These are phyloP conservation scores for Rhododendron ferrugineum DNA, from an alignment of 148 eudicot genomes.

Conservation along the genomic window DNA sequence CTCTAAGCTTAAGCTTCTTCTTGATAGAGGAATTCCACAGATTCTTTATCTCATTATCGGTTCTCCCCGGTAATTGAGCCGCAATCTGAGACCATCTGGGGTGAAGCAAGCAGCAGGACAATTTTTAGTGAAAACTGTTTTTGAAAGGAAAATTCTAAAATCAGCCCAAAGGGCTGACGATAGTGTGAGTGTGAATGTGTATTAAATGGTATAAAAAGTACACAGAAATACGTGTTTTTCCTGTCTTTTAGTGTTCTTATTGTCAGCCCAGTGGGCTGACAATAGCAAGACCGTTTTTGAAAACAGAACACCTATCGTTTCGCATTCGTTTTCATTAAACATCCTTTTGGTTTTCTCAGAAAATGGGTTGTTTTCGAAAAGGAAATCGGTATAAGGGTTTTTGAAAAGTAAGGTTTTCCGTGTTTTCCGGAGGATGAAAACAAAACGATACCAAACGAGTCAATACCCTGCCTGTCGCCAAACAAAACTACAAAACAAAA, in stretches of 20 bases:
- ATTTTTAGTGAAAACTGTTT: neutral
- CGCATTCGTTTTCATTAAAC: neutral
- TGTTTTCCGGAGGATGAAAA: neutral
- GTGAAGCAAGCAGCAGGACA: neutral
- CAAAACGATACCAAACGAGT: neutral
- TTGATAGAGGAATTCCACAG: conserved; percentile 88
- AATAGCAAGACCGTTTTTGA: too few species aligned
- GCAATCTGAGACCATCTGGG: conserved; percentile 96
- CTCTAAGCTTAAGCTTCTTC: conserved; percentile 79
- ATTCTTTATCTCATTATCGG: conserved; percentile 89
- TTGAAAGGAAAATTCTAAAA: too few species aligned
- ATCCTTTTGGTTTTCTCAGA: neutral
- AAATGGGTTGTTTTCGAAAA: neutral
- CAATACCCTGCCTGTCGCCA: neutral
- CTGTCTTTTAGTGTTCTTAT: too few species aligned
- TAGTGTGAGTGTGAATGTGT: too few species aligned
- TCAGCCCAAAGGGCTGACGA: too few species aligned
- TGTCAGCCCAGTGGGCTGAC: too few species aligned
- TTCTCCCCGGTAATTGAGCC: conserved; percentile 85
- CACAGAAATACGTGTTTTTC: too few species aligned
- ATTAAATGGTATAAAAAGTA: too few species aligned
- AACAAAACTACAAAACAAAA: too few species aligned
- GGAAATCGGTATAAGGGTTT: too few species aligned
- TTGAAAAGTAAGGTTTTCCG: neutral
- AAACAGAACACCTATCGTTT: neutral